Conservation (phyloP, 495 filamentous ascomycete species). For the Entonaema liquescens region DNA sequence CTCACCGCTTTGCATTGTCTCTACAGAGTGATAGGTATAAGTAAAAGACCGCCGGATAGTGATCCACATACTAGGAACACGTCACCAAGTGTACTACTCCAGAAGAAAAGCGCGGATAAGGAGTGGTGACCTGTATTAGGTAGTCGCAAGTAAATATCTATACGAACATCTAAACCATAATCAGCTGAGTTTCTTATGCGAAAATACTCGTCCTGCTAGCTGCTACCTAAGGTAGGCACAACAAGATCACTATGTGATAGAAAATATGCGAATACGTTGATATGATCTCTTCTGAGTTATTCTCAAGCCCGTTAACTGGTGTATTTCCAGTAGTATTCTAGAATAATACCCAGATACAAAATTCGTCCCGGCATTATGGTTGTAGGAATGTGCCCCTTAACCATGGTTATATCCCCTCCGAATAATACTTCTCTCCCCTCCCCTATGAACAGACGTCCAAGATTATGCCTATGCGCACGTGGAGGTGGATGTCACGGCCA, state of each 20-base stretch:
- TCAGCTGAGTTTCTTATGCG: background rate
- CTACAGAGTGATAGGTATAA: background rate
- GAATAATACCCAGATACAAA: background rate
- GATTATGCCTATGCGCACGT: background rate
- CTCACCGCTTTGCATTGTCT: background rate
- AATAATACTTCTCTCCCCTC: too few relatives aligned
- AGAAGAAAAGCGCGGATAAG: background rate
- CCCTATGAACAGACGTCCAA: background rate
- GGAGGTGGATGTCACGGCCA: background rate
- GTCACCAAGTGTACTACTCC: background rate
- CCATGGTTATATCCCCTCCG: background rate
- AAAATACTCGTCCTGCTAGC: background rate
- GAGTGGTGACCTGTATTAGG: background rate
- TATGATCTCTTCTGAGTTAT: background rate
- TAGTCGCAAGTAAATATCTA: background rate
- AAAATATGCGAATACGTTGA: background rate
- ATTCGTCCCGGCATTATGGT: background rate
- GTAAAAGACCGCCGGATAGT: background rate
- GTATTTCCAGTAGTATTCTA: background rate
- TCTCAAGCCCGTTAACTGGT: background rate
- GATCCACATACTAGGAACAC: background rate
- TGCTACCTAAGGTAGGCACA: too few relatives aligned
- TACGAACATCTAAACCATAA: background rate
- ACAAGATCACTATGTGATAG: background rate
- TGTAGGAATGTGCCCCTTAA: background rate